Evolutionary conservation across 2,329 filamentous ascomycete species (phyloP).

Genomic region (Podosphaera fusca): DNA sequence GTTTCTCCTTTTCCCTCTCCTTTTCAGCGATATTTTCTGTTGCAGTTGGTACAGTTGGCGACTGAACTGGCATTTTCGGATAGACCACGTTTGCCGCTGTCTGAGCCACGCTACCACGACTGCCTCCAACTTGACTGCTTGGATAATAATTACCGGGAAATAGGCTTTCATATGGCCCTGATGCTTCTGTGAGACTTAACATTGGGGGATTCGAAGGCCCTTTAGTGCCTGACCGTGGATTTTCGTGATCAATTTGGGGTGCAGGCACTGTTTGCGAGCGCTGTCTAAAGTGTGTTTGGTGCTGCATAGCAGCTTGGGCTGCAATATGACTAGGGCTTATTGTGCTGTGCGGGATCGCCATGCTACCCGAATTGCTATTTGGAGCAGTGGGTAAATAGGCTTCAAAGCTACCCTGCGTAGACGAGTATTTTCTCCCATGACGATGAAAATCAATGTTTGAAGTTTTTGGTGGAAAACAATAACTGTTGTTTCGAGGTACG

Average conservation of each 20-base stretch:
- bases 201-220: slow-evolving; percentile 36
- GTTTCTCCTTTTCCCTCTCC: slow-evolving; percentile 29
- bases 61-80: slow-evolving; percentile 23
- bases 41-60: slow-evolving; percentile 13
- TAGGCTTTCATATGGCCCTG: slow-evolving; percentile 31
- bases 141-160: slow-evolving; percentile 28
- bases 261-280: slow-evolving; percentile 52
- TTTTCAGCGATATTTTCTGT: slow-evolving; percentile 13
- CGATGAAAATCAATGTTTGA: slow-evolving; percentile 15
- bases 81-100: slow-evolving; percentile 54
- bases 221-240: slow-evolving; percentile 13
- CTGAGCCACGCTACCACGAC: slow-evolving; percentile 40
- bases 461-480: slow-evolving; percentile 22
- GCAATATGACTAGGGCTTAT: slow-evolving; percentile 54
- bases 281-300: slow-evolving; percentile 33
- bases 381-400: slow-evolving; percentile 39
- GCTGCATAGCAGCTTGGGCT: slow-evolving; percentile 52
- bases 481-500: slow-evolving; percentile 9
- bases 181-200: slow-evolving; percentile 40
- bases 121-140: slow-evolving; percentile 36
- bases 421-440: slow-evolving; percentile 43
- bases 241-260: slow-evolving; percentile 15
- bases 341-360: slow-evolving; percentile 16
- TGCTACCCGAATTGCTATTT: slow-evolving; percentile 17
- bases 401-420: slow-evolving; percentile 57